Evolutionary conservation across 768 basidiomycete genomes (phyloP).

Genomic region (Chalciporus chontae): DNA sequence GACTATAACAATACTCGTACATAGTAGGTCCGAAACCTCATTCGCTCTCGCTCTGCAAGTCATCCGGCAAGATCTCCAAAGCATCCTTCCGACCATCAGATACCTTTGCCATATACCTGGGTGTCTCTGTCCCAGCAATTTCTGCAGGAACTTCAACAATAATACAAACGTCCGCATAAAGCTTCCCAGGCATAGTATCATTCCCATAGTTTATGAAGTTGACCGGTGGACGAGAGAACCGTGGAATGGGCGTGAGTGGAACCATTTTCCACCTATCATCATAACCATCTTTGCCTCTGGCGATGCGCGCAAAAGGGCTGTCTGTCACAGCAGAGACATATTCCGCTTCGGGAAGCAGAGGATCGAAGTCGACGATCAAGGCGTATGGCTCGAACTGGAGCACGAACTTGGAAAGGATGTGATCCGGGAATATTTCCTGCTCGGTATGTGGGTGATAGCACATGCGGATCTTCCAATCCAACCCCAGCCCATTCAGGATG

Average conservation of each 20-base stretch:
- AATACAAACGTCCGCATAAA: background rate
- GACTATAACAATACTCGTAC: too few species aligned
- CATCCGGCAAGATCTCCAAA: too few species aligned
- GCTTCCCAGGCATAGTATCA: background rate
- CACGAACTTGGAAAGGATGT: background rate
- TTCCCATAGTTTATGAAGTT: background rate
- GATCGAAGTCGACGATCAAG: background rate
- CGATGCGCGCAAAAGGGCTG: background rate
- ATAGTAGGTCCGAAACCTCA: too few species aligned
- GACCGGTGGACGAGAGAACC: background rate
- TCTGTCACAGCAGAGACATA: background rate
- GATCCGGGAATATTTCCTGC: too few species aligned
- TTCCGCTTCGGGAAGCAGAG: background rate
- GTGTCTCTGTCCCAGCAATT: background rate
- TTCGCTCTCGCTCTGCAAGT: too few species aligned
- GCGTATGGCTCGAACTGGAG: background rate
- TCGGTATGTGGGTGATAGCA: background rate
- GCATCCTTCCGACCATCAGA: too few species aligned
- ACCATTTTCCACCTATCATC: background rate
- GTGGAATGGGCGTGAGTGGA: background rate
- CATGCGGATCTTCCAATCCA: background rate
- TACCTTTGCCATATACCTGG: background rate
- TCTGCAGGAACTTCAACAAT: background rate
- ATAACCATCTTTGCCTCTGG: background rate
- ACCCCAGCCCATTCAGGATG: slow-evolving; percentile 8